Percentiles rank a stretch among this genome's conserved stretches.
phyloP scores from a whole-genome alignment of 805 yeast genomes.

The Saccharomycopsis sp. region DNA sequence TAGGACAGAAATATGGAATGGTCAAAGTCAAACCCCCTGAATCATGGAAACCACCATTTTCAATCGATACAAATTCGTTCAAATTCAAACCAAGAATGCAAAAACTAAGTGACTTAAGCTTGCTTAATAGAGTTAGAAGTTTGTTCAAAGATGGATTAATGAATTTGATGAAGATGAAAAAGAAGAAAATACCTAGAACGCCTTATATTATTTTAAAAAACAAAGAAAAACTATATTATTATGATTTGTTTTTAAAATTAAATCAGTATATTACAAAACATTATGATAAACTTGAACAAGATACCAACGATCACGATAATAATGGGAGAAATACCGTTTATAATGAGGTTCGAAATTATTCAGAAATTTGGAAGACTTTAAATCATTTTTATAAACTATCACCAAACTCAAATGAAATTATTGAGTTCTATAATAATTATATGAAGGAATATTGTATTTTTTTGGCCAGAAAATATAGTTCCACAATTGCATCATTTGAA shows the following conservation, averaged over 20 bases:
- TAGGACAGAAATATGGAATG: slow-evolving; percentile 61
- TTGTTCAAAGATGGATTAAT: slow-evolving; percentile 53
- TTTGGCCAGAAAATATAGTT: slow-evolving; percentile 20
- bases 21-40: slow-evolving; percentile 60
- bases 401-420: slow-evolving; percentile 14
- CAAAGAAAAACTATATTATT: slow-evolving; percentile 22
- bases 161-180: slow-evolving; percentile 42
- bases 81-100: slow-evolving; percentile 63
- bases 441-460: slow-evolving; percentile 27
- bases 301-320: slow-evolving; percentile 14
- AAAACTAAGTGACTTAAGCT: slow-evolving; percentile 50
- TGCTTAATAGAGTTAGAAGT: slow-evolving; percentile 50
- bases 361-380: slow-evolving; percentile 23
- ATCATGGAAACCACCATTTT: slow-evolving; percentile 39
- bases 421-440: slow-evolving; percentile 21
- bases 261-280: slow-evolving; percentile 17
- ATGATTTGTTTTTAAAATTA: slow-evolving; percentile 31
- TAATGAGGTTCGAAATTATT: slow-evolving; percentile 17
- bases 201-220: slow-evolving; percentile 12
- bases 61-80: slow-evolving; percentile 42
- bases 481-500: slow-evolving; percentile 7
- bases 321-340: slow-evolving; percentile 12
- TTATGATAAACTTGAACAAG: background rate
- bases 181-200: slow-evolving; percentile 15
- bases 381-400: slow-evolving; percentile 7